Evolutionary conservation across 352 stramenopile genomes (phyloP), one percentile per base, ranked within the genome.

Genomic region (Pythium inflatum): DNA sequence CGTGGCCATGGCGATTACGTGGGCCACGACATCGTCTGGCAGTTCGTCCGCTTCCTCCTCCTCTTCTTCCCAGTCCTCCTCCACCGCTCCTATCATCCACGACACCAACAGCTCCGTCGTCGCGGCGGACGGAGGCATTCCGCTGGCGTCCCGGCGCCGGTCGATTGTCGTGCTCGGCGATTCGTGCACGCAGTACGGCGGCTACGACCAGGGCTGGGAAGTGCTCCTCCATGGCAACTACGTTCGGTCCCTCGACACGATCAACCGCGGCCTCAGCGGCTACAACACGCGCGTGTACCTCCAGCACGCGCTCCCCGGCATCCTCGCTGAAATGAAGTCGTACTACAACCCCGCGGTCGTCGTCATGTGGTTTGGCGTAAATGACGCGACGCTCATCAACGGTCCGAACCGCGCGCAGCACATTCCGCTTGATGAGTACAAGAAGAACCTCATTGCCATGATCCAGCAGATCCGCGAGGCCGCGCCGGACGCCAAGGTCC

Each of bases 281-380:
- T 66, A 66, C 45, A 66, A 57, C 33, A 66, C 59, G 34, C 59
- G 56, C 14, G n/a, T 63, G 12, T 63, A 41, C 40, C 56, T 63
- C 11, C 5, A 66, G 59, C 49, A 66, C 45, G 59, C 54, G n/a
- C 34, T 46, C 11, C 46, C 59, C 14, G 56, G 56, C 16, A 63
- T 63, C 41, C 27, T 51, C 22, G 56, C 51, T 14, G 56, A 63
- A 30, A 7, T 63, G 14, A 20, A 25, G 25, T 51, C 48, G 36
- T 63, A 63, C 27, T 56, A 58, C 31, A 56, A 33, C 13, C 28
- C 59, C 5, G 48, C 34, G 4, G 31, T 59, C n/a, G 49, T 59
- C 7, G 38, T 51, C 5, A 11, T 90, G 14, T 90, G 76, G 73
- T 70, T 89, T 3, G 84, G 82, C 25, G 76, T 80, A 22, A 92